Base-by-base conservation (phyloP, 208 protist species). In the Crithidia fasciculata region DNA sequence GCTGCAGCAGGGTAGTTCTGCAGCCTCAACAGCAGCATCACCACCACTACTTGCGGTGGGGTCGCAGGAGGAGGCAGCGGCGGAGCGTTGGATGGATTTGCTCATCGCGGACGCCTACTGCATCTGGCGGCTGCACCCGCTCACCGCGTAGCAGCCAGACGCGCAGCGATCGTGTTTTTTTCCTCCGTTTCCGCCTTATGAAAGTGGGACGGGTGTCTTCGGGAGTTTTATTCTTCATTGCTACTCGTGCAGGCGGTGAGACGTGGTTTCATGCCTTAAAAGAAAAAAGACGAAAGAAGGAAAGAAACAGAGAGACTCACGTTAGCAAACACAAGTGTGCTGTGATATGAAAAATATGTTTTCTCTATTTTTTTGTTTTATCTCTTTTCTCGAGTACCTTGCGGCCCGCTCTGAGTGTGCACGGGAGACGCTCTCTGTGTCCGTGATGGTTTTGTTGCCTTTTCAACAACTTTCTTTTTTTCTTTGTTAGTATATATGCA, bases 51-150 rank as follows among this genome's bases (percentile, higher is more conserved):
- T 28, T 28, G 28, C 45, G 47, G 55, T 69, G 59, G 74, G 62
- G 52, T 16, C 10, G 44, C 28, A 8, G 15, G 69, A 73, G 66
- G 64, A 69, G 53, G 52, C 8, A 28, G 68, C 71, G 57, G 70
- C 76, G 47, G 74, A 72, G 70, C 69, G 55, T 15, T 95, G 90
- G 88, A 40, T 93, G n/a, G 78, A 88, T 28, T 44, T 84, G 8
- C 40, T 93, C 18, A 89, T 95, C 47, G 76, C 80, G 6, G 74
- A 86, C 15, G 88, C 82, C 3, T 92, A 89, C 50, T 77, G 81
- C 6, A 76, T 95, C 10, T 91, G 82, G 80, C 69, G 68, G 4
- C 73, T 78, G 45, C 79, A 79, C 54, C 74, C 78, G 2, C 16
- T 78, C 36, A 52, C 16, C 16, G n/a, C 39, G 16, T 44, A 41